These are phyloP conservation scores for Rubia balearica DNA, from an alignment of 305 asterid genomes.

Conservation along the genomic window DNA sequence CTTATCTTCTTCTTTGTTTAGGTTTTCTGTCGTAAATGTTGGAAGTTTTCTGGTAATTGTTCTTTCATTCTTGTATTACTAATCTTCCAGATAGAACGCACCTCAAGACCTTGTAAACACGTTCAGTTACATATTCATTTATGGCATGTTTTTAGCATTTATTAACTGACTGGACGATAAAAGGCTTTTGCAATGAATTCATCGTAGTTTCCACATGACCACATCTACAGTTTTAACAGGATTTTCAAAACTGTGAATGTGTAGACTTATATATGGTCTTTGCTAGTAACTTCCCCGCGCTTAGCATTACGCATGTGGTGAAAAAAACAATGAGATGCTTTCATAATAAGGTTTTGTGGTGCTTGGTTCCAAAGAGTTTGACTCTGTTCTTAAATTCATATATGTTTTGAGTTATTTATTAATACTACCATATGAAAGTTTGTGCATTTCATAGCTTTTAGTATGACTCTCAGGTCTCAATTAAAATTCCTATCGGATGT, in stretches of 20 bases:
- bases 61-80: background rate
- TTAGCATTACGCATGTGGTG: background rate
- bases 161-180: background rate
- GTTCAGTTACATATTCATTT: background rate
- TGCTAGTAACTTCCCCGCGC: background rate
- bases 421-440: too few species aligned
- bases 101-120: background rate
- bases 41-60: background rate
- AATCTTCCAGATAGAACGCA: background rate
- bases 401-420: too few species aligned
- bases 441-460: too few species aligned
- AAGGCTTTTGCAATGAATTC: background rate
- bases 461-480: too few species aligned
- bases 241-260: background rate
- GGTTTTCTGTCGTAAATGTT: background rate
- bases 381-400: too few species aligned
- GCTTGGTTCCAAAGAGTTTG: too few species aligned
- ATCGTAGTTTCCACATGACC: too few species aligned
- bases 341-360: too few species aligned
- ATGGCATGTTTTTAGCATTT: background rate
- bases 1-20: background rate
- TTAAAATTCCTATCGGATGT: too few species aligned
- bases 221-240: too few species aligned
- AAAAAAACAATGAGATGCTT: too few species aligned
- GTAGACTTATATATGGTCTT: background rate